Evolutionary conservation across 768 basidiomycete species (phyloP).

Genomic region (Panaeolus papilionaceus): DNA sequence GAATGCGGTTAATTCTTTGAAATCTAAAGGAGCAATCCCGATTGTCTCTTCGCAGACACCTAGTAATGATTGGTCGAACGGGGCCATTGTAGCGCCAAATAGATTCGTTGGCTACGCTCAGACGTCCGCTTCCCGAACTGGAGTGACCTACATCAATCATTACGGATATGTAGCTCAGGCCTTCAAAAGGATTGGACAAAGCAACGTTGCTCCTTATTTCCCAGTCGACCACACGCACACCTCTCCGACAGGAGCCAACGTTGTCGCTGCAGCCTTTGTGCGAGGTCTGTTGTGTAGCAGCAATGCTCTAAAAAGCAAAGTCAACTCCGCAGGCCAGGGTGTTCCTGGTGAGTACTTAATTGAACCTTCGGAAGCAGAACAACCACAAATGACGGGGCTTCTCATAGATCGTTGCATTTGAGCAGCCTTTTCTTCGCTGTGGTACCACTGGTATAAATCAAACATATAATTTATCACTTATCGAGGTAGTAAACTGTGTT

Average conservation of each 20-base stretch:
- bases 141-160: constrained; percentile 52
- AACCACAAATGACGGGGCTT: neutral
- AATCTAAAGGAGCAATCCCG: constrained; percentile 53
- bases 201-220: constrained; percentile 44
- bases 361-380: too few relatives aligned
- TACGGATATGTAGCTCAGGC: constrained; percentile 51
- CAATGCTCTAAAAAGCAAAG: neutral
- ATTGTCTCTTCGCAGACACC: constrained; percentile 58
- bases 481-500: too few relatives aligned
- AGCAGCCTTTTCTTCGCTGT: neutral
- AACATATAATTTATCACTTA: too few relatives aligned
- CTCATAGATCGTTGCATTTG: constrained; percentile 1
- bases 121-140: constrained; percentile 41
- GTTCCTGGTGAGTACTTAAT: neutral
- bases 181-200: constrained; percentile 46
- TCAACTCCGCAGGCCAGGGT: constrained; percentile 5
- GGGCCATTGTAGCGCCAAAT: constrained; percentile 37
- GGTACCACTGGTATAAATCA: too few relatives aligned
- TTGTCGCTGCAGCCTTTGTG: constrained; percentile 55
- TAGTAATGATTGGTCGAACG: constrained; percentile 48
- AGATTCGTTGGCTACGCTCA: constrained; percentile 54
- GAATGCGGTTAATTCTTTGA: constrained; percentile 46
- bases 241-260: constrained; percentile 46
- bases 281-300: constrained; percentile 44
- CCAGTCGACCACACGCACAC: constrained; percentile 57